phyloP scores from a whole-genome alignment of 805 yeast genomes.

The Komagataella mondaviorum region DNA sequence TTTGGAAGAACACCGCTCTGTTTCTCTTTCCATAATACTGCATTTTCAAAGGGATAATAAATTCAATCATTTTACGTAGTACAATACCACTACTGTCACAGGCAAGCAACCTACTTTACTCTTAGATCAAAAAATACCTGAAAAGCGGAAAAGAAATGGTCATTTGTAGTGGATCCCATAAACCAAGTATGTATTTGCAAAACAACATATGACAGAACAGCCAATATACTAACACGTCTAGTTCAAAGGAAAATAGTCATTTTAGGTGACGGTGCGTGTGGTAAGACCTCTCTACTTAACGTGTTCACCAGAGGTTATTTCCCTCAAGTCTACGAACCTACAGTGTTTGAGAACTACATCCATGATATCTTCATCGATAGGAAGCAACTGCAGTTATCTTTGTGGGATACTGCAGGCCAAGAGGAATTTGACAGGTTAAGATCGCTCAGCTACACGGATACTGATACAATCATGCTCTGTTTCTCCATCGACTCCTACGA shows the following conservation, averaged over 20 bases:
- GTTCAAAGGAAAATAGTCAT: slow-evolving; percentile 81
- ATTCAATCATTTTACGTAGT: neutral
- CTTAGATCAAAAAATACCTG: neutral
- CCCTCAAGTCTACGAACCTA: slow-evolving; percentile 97
- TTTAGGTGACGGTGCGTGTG: slow-evolving; percentile 97
- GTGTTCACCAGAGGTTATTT: slow-evolving; percentile 96
- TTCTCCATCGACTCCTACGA: slow-evolving; percentile 90
- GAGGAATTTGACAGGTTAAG: slow-evolving; percentile 94
- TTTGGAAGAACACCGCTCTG: neutral
- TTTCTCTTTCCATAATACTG: neutral
- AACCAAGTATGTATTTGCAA: neutral
- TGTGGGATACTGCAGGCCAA: slow-evolving; percentile 99
- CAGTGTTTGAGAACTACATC: slow-evolving; percentile 93
- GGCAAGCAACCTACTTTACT: neutral
- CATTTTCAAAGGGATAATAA: neutral
- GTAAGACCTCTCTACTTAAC: slow-evolving; percentile 87
- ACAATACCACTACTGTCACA: neutral
- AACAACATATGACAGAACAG: neutral
- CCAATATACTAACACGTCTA: neutral
- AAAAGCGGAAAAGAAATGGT: neutral
- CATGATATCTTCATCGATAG: slow-evolving; percentile 95
- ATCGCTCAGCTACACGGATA: slow-evolving; percentile 85
- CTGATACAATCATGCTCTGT: slow-evolving; percentile 94
- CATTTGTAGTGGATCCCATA: neutral
- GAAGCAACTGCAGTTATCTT: slow-evolving; percentile 78